A percentile compares a stretch with the other conserved stretches of the same genome.
phyloP scores from a whole-genome alignment of 257 asterid genomes.

The Solanum habrochaites region DNA sequence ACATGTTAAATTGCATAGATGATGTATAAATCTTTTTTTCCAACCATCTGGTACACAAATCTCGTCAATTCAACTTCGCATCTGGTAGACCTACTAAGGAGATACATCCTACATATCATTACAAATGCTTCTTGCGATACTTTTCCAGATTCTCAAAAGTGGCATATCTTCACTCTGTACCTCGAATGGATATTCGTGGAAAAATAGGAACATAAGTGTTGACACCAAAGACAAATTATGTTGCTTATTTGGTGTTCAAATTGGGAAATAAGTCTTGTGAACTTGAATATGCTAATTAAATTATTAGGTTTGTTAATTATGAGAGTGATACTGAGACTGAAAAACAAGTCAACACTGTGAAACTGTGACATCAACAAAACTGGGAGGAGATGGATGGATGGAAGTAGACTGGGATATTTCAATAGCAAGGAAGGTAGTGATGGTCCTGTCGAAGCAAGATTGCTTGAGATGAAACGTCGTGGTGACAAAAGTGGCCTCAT shows the following conservation, averaged over 20 bases:
- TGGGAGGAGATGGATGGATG: conserved; percentile 41
- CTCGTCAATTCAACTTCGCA: not conserved
- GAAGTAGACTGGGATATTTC: conserved; percentile 31
- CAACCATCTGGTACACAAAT: not conserved
- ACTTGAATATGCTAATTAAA: conserved; percentile 26
- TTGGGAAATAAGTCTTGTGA: conserved; percentile 15
- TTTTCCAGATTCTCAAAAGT: conserved; percentile 26
- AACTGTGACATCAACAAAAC: not conserved
- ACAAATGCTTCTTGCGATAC: not conserved
- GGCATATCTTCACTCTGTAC: not conserved
- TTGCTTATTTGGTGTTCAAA: conserved; percentile 44
- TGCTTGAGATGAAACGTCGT: not conserved
- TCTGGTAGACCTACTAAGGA: not conserved
- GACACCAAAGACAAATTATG: conserved; percentile 29
- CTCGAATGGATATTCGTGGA: conserved; percentile 27
- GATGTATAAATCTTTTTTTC: no score
- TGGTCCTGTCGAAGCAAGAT: not conserved
- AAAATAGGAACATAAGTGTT: conserved; percentile 16
- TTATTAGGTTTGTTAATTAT: conserved; percentile 11
- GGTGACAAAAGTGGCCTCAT: not conserved
- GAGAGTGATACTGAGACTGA: not conserved
- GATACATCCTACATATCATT: not conserved
- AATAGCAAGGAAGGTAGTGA: not conserved
- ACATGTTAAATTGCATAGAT: not conserved
- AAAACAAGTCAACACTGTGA: not conserved